These are phyloP conservation scores for Thielaviopsis cerberus DNA, from an alignment of 2,329 filamentous ascomycete genomes.

Conservation along the genomic window DNA sequence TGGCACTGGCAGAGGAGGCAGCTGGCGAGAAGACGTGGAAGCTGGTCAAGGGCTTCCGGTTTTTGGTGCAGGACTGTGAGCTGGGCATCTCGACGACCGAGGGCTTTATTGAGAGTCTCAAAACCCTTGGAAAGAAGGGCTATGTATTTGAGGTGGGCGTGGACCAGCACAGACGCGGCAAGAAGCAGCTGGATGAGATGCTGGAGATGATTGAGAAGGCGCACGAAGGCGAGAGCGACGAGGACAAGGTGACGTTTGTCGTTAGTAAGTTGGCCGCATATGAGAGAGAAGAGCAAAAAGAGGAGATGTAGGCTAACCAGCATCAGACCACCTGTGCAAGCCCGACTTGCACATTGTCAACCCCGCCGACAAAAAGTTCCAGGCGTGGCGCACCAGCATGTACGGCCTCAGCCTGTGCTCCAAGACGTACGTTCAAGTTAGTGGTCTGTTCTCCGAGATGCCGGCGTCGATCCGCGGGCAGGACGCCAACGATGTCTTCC, in stretches of 20 bases:
- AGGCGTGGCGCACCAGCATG: slow-evolving; percentile 52
- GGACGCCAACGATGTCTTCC: slow-evolving; percentile 38
- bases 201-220: slow-evolving; percentile 51
- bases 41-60: slow-evolving; percentile 62
- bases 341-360: slow-evolving; percentile 53
- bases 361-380: slow-evolving; percentile 38
- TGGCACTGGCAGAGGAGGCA: slow-evolving; percentile 38
- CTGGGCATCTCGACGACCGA: slow-evolving; percentile 43
- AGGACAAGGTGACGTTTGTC: slow-evolving; percentile 45
- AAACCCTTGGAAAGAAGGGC: slow-evolving; percentile 42
- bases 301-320: neutral
- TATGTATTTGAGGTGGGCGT: slow-evolving; percentile 69
- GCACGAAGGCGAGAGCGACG: slow-evolving; percentile 39
- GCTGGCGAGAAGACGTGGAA: slow-evolving; percentile 44
- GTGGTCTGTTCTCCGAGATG: slow-evolving; percentile 68
- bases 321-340: slow-evolving; percentile 75
- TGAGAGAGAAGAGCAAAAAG: neutral
- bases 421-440: slow-evolving; percentile 78
- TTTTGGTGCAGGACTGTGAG: slow-evolving; percentile 62
- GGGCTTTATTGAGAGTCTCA: slow-evolving; percentile 46
- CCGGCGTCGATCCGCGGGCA: slow-evolving; percentile 32
- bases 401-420: slow-evolving; percentile 44
- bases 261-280: slow-evolving; percentile 33
- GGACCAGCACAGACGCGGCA: slow-evolving; percentile 59
- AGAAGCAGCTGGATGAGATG: slow-evolving; percentile 53